phyloP scores from a whole-genome alignment of 257 asterid genomes.

The Hygrophila difformis region DNA sequence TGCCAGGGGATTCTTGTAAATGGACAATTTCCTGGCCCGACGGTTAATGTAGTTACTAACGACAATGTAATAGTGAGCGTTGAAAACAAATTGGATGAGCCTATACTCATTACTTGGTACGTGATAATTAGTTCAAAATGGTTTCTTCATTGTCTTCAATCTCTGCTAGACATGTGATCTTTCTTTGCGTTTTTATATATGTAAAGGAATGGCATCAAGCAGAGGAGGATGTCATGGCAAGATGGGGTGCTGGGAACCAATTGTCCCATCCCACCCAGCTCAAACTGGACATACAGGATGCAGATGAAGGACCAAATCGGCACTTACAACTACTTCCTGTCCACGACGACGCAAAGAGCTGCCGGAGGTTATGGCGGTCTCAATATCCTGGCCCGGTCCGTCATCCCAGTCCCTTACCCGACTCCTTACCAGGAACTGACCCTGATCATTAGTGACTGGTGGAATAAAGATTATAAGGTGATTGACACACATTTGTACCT shows the following conservation, averaged over 20 bases:
- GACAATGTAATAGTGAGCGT: conserved; percentile 55
- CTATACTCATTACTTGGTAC: conserved; percentile 76
- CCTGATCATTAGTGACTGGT: conserved; percentile 62
- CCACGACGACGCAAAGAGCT: conserved; percentile 63
- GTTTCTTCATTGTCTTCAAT: no score
- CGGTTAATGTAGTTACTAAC: conserved; percentile 48
- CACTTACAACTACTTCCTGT: conserved; percentile 56
- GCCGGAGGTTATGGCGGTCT: conserved; percentile 77
- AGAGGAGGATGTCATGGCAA: conserved; percentile 69
- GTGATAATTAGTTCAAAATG: no score
- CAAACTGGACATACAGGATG: conserved; percentile 74
- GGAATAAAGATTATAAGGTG: conserved; percentile 81
- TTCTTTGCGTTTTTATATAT: no score
- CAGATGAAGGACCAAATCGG: conserved; percentile 85
- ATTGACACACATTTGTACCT: no score
- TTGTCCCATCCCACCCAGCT: conserved; percentile 74
- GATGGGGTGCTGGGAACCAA: conserved; percentile 94
- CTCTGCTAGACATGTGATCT: no score
- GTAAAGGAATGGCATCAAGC: conserved; percentile 80
- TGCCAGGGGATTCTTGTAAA: conserved; percentile 74
- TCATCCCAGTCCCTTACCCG: conserved; percentile 69
- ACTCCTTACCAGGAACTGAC: conserved; percentile 49
- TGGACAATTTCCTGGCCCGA: conserved; percentile 82
- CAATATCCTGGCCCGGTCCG: conserved; percentile 46
- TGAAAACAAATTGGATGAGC: conserved; percentile 55